phyloP scores from a whole-genome alignment of 192 early-diverging fungal species.

The Ambispora gerdemannii region DNA sequence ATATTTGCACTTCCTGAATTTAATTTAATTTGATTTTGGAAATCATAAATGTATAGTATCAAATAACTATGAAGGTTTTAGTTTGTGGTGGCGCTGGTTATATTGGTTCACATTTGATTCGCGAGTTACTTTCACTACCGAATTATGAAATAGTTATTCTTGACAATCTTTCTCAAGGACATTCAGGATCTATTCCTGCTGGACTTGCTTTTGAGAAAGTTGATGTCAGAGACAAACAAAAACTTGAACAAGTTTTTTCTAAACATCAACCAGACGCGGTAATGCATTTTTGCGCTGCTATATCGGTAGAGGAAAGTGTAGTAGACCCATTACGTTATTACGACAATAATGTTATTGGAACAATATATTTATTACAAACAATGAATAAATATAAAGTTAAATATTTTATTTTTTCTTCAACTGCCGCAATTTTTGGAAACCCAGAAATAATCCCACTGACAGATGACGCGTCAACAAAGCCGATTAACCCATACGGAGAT shows the following conservation, averaged over 20 bases:
- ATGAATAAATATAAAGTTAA: slow-evolving; percentile 76
- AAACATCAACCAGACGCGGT: slow-evolving; percentile 45
- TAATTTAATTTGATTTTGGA: no score
- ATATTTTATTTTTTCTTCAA: slow-evolving; percentile 91
- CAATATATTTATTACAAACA: slow-evolving; percentile 73
- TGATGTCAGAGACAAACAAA: slow-evolving; percentile 41
- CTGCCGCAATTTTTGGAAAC: slow-evolving; percentile 83
- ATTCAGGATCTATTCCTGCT: slow-evolving; percentile 21
- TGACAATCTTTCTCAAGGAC: slow-evolving; percentile 75
- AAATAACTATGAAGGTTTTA: slow-evolving; percentile 43
- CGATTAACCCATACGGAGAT: slow-evolving; percentile 88
- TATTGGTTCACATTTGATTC: slow-evolving; percentile 89
- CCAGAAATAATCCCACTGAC: slow-evolving; percentile 37
- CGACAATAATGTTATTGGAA: slow-evolving; percentile 90
- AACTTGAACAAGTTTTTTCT: slow-evolving; percentile 38
- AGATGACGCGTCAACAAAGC: slow-evolving; percentile 62
- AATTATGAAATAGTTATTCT: slow-evolving; percentile 79
- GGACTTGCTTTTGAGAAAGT: slow-evolving; percentile 39
- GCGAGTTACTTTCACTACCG: slow-evolving; percentile 59
- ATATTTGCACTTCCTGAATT: no score
- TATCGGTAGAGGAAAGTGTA: slow-evolving; percentile 80
- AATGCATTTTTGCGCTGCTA: slow-evolving; percentile 82
- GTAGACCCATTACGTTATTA: slow-evolving; percentile 80
- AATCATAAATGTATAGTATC: no score
- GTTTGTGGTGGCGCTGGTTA: slow-evolving; percentile 77